A percentile compares a stretch with the other conserved stretches of the same genome.
phyloP scores from a whole-genome alignment of 1,139 yeast genomes.

The Lodderomyces oxycetoniae region DNA sequence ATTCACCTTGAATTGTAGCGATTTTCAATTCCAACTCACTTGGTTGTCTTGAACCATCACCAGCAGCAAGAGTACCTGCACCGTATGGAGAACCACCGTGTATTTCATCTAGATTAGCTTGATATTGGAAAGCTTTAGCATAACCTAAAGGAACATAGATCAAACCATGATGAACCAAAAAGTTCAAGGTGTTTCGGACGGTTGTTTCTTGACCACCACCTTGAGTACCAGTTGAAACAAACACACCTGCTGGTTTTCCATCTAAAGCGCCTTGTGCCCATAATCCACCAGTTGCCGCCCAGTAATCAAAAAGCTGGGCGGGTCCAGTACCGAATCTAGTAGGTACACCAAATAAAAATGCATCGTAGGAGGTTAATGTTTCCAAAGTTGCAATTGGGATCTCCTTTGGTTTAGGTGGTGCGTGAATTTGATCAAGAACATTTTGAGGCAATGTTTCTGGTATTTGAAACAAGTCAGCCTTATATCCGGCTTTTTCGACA shows the following conservation, averaged over 20 bases:
- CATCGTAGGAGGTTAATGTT: slow-evolving; percentile 63
- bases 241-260: slow-evolving; percentile 75
- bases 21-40: slow-evolving; percentile 59
- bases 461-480: slow-evolving; percentile 69
- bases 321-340: slow-evolving; percentile 82
- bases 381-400: slow-evolving; percentile 65
- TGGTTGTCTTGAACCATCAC: slow-evolving; percentile 76
- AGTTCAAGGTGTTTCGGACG: slow-evolving; percentile 58
- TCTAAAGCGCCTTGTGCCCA: slow-evolving; percentile 74
- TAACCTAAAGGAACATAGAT: slow-evolving; percentile 79
- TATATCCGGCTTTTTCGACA: slow-evolving; percentile 67
- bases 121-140: slow-evolving; percentile 53
- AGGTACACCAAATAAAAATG: slow-evolving; percentile 75
- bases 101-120: slow-evolving; percentile 59
- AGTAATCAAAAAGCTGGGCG: slow-evolving; percentile 76
- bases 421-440: slow-evolving; percentile 52
- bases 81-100: slow-evolving; percentile 92
- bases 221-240: slow-evolving; percentile 74
- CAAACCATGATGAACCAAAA: slow-evolving; percentile 75
- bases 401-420: slow-evolving; percentile 57
- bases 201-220: slow-evolving; percentile 87
- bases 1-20: slow-evolving; percentile 63
- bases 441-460: slow-evolving; percentile 72
- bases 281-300: slow-evolving; percentile 78
- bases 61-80: slow-evolving; percentile 77